Base-by-base conservation (phyloP, 75 land plant genomes). In the Sequoiadendron giganteum region DNA sequence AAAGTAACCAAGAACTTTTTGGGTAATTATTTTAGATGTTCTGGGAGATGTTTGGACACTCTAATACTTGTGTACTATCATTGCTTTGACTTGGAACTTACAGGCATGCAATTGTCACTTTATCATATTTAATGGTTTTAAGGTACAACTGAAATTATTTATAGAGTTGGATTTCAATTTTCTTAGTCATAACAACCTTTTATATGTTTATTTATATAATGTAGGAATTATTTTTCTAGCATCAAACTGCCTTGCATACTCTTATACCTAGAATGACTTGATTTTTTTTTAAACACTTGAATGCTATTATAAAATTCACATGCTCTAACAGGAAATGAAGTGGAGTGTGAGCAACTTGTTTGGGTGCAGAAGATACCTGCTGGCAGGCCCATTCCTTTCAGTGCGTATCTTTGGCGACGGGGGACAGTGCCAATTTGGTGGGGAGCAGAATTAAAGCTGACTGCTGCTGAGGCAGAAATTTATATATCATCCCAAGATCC, bases 381-480 rank as follows among this genome's bases (percentile, higher is more conserved):
- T 78, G 93, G 93, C 55, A 91, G 91, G 86, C 90, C 90, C 82
- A 88, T 94, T 88, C 95, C 99, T 42, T 98, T 98, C 73, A 95
- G 92, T 85, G 88, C 94, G 83, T 97, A 98, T 85, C 85, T 98
- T 38, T 98, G 99, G 99, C 93, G 99, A 42, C 90, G 99, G 28
- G 99, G 99, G 61, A 98, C 99, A 2, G 96, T 98, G 83, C 99
- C 99, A 14, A 96, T 98, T 5, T 97, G 99, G 99, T 98, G 99
- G 99, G 97, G 99, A 86, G 99, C 99, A 87, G 99, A 98, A 42
- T 87, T 98, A 30, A 98, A 95, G 88, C 87, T 96, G 4, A 94
- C 98, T 87, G 93, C 96, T 83, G 95, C 96, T 65, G 99, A 98
- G 93, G 99, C 99, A 40, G 99, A 97, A 91, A 98, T 98, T 81